Percentiles rank a stretch among this genome's conserved stretches.
phyloP scores from a whole-genome alignment of 306 rosid species.

The Albizia julibrissin region DNA sequence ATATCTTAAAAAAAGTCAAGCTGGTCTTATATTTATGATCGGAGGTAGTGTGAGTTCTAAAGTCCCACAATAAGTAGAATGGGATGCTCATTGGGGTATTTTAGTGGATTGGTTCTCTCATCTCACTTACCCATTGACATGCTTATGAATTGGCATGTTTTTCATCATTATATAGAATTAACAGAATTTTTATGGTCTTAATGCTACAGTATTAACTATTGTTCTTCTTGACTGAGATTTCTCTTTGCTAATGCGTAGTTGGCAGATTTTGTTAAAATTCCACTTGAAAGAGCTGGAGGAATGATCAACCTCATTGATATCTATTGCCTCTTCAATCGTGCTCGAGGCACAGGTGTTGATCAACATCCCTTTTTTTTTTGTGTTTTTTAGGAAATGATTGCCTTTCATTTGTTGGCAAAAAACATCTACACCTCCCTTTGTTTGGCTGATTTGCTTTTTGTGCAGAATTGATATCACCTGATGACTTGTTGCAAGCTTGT shows the following conservation, averaged over 20 bases:
- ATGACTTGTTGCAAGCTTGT: slow-evolving; percentile 95
- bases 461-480: slow-evolving; percentile 95
- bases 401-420: slow-evolving; percentile 25
- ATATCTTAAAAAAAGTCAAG: too few species aligned
- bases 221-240: slow-evolving; percentile 6
- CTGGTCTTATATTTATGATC: too few species aligned
- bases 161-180: slow-evolving; percentile 1
- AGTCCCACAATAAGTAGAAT: too few species aligned
- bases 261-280: slow-evolving; percentile 91
- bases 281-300: slow-evolving; percentile 92
- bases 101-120: too few species aligned
- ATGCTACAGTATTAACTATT: slow-evolving; percentile 24
- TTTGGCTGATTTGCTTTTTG: slow-evolving; percentile 32
- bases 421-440: slow-evolving; percentile 17
- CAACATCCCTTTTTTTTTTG: slow-evolving; percentile 11
- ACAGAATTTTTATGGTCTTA: too few species aligned
- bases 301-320: slow-evolving; percentile 88
- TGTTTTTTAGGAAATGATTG: slow-evolving; percentile 22
- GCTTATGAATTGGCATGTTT: slow-evolving; percentile 14
- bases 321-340: slow-evolving; percentile 94
- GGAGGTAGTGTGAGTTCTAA: too few species aligned
- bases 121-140: too few species aligned
- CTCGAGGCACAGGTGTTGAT: slow-evolving; percentile 92
- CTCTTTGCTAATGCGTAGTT: slow-evolving; percentile 52
- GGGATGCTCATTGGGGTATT: too few species aligned